phyloP scores from a whole-genome alignment of 2,329 filamentous ascomycete species.

The Pyrenophora teres region DNA sequence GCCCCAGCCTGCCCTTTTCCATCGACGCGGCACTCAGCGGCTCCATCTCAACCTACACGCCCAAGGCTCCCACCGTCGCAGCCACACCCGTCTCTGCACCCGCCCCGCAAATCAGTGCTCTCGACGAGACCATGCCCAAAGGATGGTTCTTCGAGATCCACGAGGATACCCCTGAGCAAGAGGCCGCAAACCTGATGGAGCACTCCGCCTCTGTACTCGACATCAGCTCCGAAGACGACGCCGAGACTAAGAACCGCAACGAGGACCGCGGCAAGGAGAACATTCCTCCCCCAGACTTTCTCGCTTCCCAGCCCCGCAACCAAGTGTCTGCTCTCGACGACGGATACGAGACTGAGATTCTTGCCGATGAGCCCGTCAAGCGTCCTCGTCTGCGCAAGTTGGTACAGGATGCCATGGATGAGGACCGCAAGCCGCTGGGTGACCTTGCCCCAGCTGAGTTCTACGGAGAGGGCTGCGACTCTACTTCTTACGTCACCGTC shows the following conservation, averaged over 20 bases:
- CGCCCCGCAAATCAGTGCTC: slow-evolving; percentile 20
- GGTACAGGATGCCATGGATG: slow-evolving; percentile 48
- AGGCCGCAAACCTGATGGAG: slow-evolving; percentile 90
- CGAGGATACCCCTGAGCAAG: slow-evolving; percentile 86
- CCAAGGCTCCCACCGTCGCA: slow-evolving; percentile 47
- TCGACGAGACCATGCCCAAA: slow-evolving; percentile 62
- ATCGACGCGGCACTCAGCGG: slow-evolving; percentile 82
- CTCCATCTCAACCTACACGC: slow-evolving; percentile 67
- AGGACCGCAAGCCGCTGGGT: slow-evolving; percentile 46
- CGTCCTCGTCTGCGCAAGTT: slow-evolving; percentile 33
- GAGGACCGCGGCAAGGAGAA: slow-evolving; percentile 86
- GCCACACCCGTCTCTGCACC: slow-evolving; percentile 43
- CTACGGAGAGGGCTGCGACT: slow-evolving; percentile 47
- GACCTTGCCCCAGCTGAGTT: slow-evolving; percentile 46
- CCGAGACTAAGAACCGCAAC: slow-evolving; percentile 59
- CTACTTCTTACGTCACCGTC: slow-evolving; percentile 42
- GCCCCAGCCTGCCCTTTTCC: slow-evolving; percentile 69
- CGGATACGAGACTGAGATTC: slow-evolving; percentile 17
- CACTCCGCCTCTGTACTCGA: slow-evolving; percentile 86
- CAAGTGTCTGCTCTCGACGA: slow-evolving; percentile 10
- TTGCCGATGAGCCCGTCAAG: slow-evolving; percentile 32
- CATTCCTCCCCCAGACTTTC: slow-evolving; percentile 68
- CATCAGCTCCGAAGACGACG: slow-evolving; percentile 86
- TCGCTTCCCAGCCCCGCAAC: slow-evolving; percentile 23
- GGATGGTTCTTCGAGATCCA: slow-evolving; percentile 92